phyloP scores from a whole-genome alignment of 352 stramenopile genomes.

The Pythium aquatile region DNA sequence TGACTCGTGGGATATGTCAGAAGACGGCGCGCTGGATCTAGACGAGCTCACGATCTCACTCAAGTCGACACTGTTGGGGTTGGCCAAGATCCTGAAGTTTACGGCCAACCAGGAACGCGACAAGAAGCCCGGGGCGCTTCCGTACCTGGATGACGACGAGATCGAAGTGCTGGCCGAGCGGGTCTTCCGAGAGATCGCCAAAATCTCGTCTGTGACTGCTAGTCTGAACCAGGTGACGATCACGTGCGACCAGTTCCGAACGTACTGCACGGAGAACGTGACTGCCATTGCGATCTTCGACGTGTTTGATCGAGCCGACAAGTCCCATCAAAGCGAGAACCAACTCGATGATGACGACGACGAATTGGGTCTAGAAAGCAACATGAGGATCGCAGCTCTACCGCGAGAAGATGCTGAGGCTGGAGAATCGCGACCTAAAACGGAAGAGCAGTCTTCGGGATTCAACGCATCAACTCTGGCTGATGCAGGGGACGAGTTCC shows the following conservation, averaged over 20 bases:
- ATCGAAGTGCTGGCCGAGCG: slow-evolving; percentile 57
- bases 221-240: slow-evolving; percentile 44
- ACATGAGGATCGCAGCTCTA: background rate
- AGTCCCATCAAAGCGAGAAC: slow-evolving; percentile 14
- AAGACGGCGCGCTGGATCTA: slow-evolving; percentile 71
- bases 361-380: background rate
- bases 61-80: slow-evolving; percentile 75
- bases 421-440: background rate
- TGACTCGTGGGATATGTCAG: slow-evolving; percentile 87
- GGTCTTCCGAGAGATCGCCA: slow-evolving; percentile 70
- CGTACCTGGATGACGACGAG: slow-evolving; percentile 59
- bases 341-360: slow-evolving; percentile 19
- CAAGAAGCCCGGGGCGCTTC: slow-evolving; percentile 2
- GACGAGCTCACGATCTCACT: slow-evolving; percentile 87
- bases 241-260: slow-evolving; percentile 75
- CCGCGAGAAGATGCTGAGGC: background rate
- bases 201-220: slow-evolving; percentile 21
- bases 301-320: slow-evolving; percentile 53
- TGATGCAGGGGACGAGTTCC: slow-evolving; percentile 70
- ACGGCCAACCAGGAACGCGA: background rate
- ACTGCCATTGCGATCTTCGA: slow-evolving; percentile 56
- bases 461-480: slow-evolving; percentile 23
- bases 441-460: background rate
- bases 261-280: slow-evolving; percentile 71
- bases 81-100: slow-evolving; percentile 62